Percentiles rank a stretch among this genome's conserved stretches.
Evolutionary conservation across 129 eudicot genomes (phyloP).

Genomic region (Flaveria bidentis): DNA sequence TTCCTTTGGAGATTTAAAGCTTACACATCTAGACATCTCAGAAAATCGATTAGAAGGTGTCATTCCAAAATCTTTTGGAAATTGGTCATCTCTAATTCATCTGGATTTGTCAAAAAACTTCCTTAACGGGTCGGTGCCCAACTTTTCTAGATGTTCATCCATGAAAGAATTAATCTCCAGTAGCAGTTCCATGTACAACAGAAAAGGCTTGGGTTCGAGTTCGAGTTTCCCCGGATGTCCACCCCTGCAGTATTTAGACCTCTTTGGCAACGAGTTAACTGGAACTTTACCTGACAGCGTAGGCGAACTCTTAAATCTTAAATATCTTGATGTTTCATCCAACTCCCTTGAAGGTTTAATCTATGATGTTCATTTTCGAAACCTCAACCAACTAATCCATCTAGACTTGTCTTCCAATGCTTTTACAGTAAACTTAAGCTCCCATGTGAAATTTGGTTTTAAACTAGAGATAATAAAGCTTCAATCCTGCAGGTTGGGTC

Average conservation of each 20-base stretch:
- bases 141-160: slow-evolving; percentile 14
- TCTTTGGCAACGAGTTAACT: slow-evolving; percentile 14
- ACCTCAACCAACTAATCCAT: slow-evolving; percentile 7
- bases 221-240: background rate
- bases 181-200: background rate
- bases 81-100: slow-evolving; percentile 13
- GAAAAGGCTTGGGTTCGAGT: too few species aligned
- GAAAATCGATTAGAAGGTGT: slow-evolving; percentile 1
- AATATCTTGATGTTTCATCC: slow-evolving; percentile 17
- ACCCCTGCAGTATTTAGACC: background rate
- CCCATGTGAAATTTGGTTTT: slow-evolving; percentile 23
- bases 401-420: slow-evolving; percentile 36
- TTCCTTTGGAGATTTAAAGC: background rate
- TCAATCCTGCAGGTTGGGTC: slow-evolving; percentile 37
- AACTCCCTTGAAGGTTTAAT: slow-evolving; percentile 29
- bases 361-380: slow-evolving; percentile 26
- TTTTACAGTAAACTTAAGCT: slow-evolving; percentile 19
- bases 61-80: slow-evolving; percentile 20
- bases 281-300: slow-evolving; percentile 1
- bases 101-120: slow-evolving; percentile 25
- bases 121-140: slow-evolving; percentile 33
- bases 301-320: slow-evolving; percentile 17
- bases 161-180: background rate
- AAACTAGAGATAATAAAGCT: slow-evolving; percentile 21
- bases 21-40: slow-evolving; percentile 18